Conservation (phyloP, 176 grass and related monocot genomes). For the Neostapfia colusana region DNA sequence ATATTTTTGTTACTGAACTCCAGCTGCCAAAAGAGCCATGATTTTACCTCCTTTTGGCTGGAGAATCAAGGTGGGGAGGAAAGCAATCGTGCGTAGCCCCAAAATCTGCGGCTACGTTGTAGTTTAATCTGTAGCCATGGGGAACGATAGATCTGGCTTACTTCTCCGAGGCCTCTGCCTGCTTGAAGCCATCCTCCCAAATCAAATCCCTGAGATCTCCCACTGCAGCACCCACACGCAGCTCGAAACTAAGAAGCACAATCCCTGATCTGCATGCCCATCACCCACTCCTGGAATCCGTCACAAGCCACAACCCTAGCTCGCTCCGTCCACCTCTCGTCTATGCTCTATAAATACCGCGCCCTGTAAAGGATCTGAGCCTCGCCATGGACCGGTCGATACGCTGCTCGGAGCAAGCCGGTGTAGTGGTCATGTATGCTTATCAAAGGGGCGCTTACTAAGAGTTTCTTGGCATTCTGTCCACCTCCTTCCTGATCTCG, state of each 20-base stretch:
- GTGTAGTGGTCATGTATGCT: constrained; percentile 45
- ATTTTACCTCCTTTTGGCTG: constrained; percentile 37
- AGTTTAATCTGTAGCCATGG: constrained; percentile 9
- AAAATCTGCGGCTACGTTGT: constrained; percentile 27
- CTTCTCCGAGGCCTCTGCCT: constrained; percentile 15
- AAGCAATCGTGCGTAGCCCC: constrained; percentile 16
- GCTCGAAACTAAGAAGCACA: constrained; percentile 44
- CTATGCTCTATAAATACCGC: constrained; percentile 53
- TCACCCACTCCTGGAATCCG: neutral
- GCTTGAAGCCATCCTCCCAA: constrained; percentile 6
- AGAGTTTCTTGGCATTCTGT: constrained; percentile 82
- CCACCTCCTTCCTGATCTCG: constrained; percentile 53
- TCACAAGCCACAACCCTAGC: constrained; percentile 43
- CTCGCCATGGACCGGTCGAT: neutral
- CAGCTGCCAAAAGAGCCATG: constrained; percentile 32
- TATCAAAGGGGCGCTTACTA: constrained; percentile 63
- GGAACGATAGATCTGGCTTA: constrained; percentile 9
- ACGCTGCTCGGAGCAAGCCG: neutral
- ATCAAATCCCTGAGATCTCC: constrained; percentile 46
- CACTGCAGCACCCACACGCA: constrained; percentile 21
- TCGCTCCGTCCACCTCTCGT: neutral
- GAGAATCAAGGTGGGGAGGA: constrained; percentile 32
- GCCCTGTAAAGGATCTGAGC: constrained; percentile 1
- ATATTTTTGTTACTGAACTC: neutral
- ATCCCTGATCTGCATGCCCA: constrained; percentile 44